These are phyloP conservation scores for Fusarium metavorans DNA, from an alignment of 2,329 filamentous ascomycete species.

Conservation along the genomic window DNA sequence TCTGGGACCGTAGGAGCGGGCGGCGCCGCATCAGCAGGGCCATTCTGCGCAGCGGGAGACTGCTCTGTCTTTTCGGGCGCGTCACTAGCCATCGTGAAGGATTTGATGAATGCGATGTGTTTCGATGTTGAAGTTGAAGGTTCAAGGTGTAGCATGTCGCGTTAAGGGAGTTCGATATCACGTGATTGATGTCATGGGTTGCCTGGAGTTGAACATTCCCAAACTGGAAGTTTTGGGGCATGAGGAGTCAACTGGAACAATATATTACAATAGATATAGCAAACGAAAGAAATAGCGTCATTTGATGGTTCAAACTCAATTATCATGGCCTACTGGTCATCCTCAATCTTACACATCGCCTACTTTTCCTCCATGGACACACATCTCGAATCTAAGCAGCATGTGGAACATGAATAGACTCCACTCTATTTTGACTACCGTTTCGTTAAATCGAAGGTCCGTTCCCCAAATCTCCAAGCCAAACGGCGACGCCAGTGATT, in stretches of 20 bases:
- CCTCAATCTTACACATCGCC: not conserved
- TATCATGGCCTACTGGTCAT: slow-evolving; percentile 2
- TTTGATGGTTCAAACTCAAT: not conserved
- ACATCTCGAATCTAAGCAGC: slow-evolving; percentile 5
- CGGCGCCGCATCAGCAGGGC: slow-evolving; percentile 48
- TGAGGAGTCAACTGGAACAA: not conserved
- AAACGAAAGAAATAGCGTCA: not conserved
- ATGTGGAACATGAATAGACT: slow-evolving; percentile 21
- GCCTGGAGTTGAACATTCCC: not conserved
- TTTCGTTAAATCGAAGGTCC: slow-evolving; percentile 32
- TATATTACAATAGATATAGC: not conserved
- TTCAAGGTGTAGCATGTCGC: slow-evolving; percentile 23
- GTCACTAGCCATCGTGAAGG: slow-evolving; percentile 51
- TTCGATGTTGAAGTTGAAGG: slow-evolving; percentile 28
- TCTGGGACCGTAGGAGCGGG: slow-evolving; percentile 65
- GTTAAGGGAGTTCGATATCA: slow-evolving; percentile 32
- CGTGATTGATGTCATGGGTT: slow-evolving; percentile 39
- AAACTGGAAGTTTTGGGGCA: slow-evolving; percentile 5
- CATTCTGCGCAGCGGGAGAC: slow-evolving; percentile 45
- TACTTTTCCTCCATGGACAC: not conserved
- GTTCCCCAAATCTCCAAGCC: slow-evolving; percentile 38
- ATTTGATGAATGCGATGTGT: slow-evolving; percentile 30
- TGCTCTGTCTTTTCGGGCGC: slow-evolving; percentile 50
- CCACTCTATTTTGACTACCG: slow-evolving; percentile 42
- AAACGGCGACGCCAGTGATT: slow-evolving; percentile 46